These are phyloP conservation scores for Falciphora oryzae DNA, from an alignment of 2,329 filamentous ascomycete species.

Conservation along the genomic window DNA sequence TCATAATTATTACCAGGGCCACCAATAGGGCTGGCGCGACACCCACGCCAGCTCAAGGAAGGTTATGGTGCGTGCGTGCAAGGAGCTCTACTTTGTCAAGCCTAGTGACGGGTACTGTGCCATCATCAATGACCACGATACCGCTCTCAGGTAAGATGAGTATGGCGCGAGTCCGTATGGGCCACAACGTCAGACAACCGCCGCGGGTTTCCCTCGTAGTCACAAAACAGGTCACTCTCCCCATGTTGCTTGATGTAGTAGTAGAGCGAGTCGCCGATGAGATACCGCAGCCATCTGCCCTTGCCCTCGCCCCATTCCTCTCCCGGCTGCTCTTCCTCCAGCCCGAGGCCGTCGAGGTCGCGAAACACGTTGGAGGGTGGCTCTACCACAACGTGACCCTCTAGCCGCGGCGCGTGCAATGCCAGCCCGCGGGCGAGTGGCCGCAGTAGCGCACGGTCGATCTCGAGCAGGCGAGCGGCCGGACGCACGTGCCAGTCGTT, in stretches of 20 bases:
- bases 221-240: not conserved
- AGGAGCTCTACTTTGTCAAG: no score
- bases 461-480: not conserved
- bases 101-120: no score
- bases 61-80: no score
- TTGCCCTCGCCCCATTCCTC: not conserved
- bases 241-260: not conserved
- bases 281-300: not conserved
- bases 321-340: not conserved
- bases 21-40: no score
- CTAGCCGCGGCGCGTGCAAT: not conserved
- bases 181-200: not conserved
- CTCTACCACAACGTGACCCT: not conserved
- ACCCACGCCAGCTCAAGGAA: no score
- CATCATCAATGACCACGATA: no score
- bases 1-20: no score
- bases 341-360: not conserved
- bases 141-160: no score
- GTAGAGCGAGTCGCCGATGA: not conserved
- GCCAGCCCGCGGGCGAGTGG: not conserved
- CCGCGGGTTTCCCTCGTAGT: not conserved
- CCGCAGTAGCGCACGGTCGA: not conserved
- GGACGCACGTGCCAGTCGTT: not conserved
- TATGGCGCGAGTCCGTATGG: no score
- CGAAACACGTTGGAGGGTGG: not conserved